Percentiles rank a stretch among this genome's conserved stretches.
Evolutionary conservation across 2,329 filamentous ascomycete genomes (phyloP).

Genomic region (Apiospora sp.): DNA sequence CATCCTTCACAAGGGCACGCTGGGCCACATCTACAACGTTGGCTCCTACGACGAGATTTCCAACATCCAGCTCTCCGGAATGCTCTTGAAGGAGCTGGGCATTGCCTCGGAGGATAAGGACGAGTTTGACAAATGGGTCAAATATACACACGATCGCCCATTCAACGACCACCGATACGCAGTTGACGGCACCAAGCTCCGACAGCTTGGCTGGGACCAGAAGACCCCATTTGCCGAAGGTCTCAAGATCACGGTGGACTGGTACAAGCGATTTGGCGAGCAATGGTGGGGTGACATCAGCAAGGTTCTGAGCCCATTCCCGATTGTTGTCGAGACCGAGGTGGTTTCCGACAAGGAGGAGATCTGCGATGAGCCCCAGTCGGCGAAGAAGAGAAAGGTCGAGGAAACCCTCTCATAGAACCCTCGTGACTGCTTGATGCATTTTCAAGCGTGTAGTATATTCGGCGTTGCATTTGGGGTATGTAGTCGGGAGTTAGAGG

Average conservation of each 20-base stretch:
- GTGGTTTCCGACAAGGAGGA: constrained; percentile 61
- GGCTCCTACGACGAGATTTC: constrained; percentile 80
- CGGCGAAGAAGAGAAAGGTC: constrained; percentile 40
- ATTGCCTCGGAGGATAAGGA: constrained; percentile 59
- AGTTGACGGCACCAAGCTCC: constrained; percentile 73
- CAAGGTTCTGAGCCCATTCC: constrained; percentile 73
- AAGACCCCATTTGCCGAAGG: constrained; percentile 71
- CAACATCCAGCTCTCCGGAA: constrained; percentile 73
- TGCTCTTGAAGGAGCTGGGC: constrained; percentile 69
- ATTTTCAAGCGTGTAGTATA: constrained; percentile 9
- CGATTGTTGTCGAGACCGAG: constrained; percentile 63
- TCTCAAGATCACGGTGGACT: constrained; percentile 69
- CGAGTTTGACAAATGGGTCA: constrained; percentile 70
- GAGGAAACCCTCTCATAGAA: not conserved
- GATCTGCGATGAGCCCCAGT: constrained; percentile 41
- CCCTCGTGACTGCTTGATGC: not conserved
- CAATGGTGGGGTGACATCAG: constrained; percentile 77
- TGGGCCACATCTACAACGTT: constrained; percentile 84
- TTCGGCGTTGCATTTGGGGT: constrained; percentile 4
- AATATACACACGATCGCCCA: constrained; percentile 79
- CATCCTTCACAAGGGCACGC: constrained; percentile 77
- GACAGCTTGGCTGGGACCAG: constrained; percentile 73
- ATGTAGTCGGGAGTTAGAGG: constrained; percentile 16
- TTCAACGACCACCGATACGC: constrained; percentile 81
- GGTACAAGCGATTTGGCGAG: constrained; percentile 73